These are phyloP conservation scores for Chalara sp. DNA, from an alignment of 2,329 filamentous ascomycete genomes.

Conservation along the genomic window DNA sequence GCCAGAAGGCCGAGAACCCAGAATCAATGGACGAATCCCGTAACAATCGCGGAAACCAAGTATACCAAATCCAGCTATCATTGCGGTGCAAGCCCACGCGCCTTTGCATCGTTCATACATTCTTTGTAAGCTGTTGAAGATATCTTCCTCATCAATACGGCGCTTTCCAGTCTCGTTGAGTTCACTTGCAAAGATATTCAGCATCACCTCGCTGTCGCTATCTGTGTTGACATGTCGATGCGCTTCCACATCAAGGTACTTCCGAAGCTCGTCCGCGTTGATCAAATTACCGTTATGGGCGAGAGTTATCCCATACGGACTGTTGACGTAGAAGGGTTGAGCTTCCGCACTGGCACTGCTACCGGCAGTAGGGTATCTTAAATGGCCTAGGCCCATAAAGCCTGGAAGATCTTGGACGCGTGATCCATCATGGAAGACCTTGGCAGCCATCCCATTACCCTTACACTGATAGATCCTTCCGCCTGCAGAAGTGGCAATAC, in stretches of 20 bases:
- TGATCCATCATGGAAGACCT: constrained; percentile 76
- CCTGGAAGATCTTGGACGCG: constrained; percentile 70
- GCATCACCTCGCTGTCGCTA: constrained; percentile 78
- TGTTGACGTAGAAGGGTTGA: constrained; percentile 90
- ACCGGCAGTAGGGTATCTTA: constrained; percentile 85
- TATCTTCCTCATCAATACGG: constrained; percentile 70
- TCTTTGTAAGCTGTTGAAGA: constrained; percentile 63
- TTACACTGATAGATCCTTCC: constrained; percentile 86
- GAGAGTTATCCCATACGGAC: constrained; percentile 74
- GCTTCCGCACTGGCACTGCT: constrained; percentile 79
- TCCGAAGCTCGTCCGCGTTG: constrained; percentile 61
- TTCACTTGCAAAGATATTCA: constrained; percentile 83
- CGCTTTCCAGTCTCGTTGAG: constrained; percentile 75
- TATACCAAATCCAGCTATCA: constrained; percentile 76
- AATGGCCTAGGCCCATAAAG: constrained; percentile 79
- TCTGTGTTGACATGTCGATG: constrained; percentile 61
- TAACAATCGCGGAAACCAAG: constrained; percentile 74
- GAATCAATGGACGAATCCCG: constrained; percentile 75
- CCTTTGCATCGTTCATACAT: constrained; percentile 71
- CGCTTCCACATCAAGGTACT: constrained; percentile 37
- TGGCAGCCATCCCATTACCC: constrained; percentile 79
- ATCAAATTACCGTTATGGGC: constrained; percentile 87
- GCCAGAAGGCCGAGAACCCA: constrained; percentile 66
- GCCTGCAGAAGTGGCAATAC: constrained; percentile 68
- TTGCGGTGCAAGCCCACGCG: constrained; percentile 73